Base-by-base conservation (phyloP, 495 filamentous ascomycete species). In the Trichoderma virens region DNA sequence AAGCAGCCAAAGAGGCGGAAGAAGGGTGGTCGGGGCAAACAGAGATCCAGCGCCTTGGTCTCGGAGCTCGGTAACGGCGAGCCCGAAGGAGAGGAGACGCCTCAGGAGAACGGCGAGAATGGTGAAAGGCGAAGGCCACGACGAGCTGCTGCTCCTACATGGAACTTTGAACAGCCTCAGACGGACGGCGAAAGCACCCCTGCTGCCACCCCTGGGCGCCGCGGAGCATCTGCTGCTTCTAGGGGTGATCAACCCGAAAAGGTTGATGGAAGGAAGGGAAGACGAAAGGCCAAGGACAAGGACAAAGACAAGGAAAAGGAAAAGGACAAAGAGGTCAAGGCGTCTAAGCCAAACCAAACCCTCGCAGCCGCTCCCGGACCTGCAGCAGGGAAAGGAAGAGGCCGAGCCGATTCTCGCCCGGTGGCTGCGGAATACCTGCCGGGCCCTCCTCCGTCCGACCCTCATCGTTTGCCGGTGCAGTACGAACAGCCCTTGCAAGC, bases 21-120 rank as follows among this genome's bases (percentile, higher is more conserved):
- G 64, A 83, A 78, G 69, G 79, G 80, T 30, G 75, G 72, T 51
- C 79, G 80, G 41, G 77, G 75, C 23, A 86, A 90, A 60, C 86
- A 88, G 45, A 85, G 88, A 67, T 88, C 90, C 13, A 92, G 86
- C 69, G 88, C 87, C 8, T 75, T 95, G 62, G 90, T 92, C 65
- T 86, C 88, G 2, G 87, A 91, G 69, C 79, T 93, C 64, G 86
- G 86, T n/a, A 81, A 77, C 66, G 75, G 77, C 5, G 82, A 85
- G 60, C 80, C 82, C 65, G 82, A 84, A 62, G 72, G 68, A 32
- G 84, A 86, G 65, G 82, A 85, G 56, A 62, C 64, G n/a, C 35
- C 35, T 2, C 75, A 77, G 45, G 81, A 85, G 38, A 77, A 72
- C 28, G 75, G 80, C 30, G 81, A 83, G 70, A 76, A 78, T 67